phyloP scores from a whole-genome alignment of 345 rosid genomes.

The Chamaenerion angustifolium region DNA sequence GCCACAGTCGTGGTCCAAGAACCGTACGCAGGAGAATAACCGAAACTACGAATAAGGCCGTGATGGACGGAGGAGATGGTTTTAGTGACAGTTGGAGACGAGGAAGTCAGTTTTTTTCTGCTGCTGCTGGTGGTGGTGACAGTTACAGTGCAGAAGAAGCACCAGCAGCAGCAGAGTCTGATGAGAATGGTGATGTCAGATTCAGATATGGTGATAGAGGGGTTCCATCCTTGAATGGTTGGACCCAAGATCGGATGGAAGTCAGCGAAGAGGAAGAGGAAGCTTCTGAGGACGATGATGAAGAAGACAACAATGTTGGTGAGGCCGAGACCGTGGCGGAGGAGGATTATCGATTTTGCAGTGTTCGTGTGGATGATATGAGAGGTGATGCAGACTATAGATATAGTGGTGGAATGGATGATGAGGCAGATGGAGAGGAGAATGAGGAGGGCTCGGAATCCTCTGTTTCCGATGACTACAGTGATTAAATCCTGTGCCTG shows the following conservation, averaged over 20 bases:
- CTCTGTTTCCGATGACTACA: constrained; percentile 55
- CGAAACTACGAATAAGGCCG: constrained; percentile 25
- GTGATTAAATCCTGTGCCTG: constrained; percentile 24
- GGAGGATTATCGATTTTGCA: constrained; percentile 34
- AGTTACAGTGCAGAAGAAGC: constrained; percentile 42
- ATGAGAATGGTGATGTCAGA: constrained; percentile 6
- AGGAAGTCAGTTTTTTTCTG: constrained; percentile 22
- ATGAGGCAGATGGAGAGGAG: constrained; percentile 16
- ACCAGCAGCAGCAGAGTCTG: constrained; percentile 26
- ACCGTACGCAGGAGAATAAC: constrained; percentile 73
- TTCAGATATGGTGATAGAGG: constrained; percentile 37
- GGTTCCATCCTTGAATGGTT: constrained; percentile 25
- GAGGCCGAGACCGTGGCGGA: constrained; percentile 14
- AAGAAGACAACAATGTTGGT: constrained; percentile 23
- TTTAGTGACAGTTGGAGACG: constrained; percentile 30
- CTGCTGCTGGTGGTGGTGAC: constrained; percentile 35
- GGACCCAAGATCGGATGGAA: constrained; percentile 48
- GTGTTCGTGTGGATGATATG: constrained; percentile 28
- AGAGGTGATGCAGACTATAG: constrained; percentile 10
- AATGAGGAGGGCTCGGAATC: constrained; percentile 36
- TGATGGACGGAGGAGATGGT: constrained; percentile 8
- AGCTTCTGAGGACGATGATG: constrained; percentile 23
- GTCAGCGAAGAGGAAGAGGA: constrained; percentile 47
- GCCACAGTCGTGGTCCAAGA: constrained; percentile 58
- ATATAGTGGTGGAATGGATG: constrained; percentile 18